A percentile compares a stretch with the other conserved stretches of the same genome.
phyloP scores from a whole-genome alignment of 192 early-diverging fungal species.

The Nowakowskiella sp. region DNA sequence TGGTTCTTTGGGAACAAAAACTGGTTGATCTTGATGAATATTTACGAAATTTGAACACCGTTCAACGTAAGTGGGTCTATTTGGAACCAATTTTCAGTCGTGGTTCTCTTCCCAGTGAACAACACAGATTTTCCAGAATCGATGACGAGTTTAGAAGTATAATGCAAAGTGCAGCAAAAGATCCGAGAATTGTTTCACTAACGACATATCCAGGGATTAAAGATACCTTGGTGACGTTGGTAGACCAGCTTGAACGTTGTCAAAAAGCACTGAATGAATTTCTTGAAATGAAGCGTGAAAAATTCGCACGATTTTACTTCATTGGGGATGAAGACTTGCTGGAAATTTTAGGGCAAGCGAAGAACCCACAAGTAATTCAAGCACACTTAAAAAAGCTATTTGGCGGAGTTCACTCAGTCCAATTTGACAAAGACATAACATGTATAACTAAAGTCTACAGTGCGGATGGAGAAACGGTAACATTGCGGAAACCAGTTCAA shows the following conservation, averaged over 20 bases:
- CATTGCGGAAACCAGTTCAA: constrained; percentile 31
- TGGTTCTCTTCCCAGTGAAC: constrained; percentile 43
- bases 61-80: constrained; percentile 53
- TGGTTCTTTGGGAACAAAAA: constrained; percentile 39
- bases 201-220: constrained; percentile 27
- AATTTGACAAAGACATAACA: constrained; percentile 31
- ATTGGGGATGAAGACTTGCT: constrained; percentile 53
- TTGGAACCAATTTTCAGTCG: constrained; percentile 54
- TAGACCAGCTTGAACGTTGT: constrained; percentile 51
- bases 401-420: constrained; percentile 48
- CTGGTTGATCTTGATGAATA: constrained; percentile 41
- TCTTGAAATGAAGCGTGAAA: constrained; percentile 40
- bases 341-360: constrained; percentile 50
- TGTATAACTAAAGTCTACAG: constrained; percentile 45
- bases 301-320: constrained; percentile 53
- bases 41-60: constrained; percentile 39
- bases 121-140: constrained; percentile 38
- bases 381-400: constrained; percentile 52
- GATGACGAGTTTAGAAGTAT: constrained; percentile 44
- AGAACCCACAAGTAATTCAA: constrained; percentile 52
- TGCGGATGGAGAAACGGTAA: constrained; percentile 41
- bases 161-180: constrained; percentile 24
- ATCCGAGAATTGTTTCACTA: constrained; percentile 38
- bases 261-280: constrained; percentile 56
- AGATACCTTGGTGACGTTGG: constrained; percentile 30